Evolutionary conservation across 768 basidiomycete species (phyloP).

Genomic region (Suillus bovinus): DNA sequence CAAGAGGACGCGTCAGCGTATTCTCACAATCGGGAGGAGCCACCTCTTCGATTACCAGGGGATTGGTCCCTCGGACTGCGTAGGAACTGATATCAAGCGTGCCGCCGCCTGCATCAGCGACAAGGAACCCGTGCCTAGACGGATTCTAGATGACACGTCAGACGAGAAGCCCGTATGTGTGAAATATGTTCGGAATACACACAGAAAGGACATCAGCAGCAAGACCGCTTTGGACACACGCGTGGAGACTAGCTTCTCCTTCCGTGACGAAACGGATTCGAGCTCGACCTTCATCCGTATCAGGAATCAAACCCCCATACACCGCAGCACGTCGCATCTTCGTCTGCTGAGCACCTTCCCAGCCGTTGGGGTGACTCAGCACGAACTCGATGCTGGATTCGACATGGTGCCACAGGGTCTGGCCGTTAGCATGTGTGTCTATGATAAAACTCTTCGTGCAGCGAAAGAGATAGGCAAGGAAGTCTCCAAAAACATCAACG

Average conservation of each 20-base stretch:
- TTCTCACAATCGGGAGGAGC: slow-evolving; percentile 77
- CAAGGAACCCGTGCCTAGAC: slow-evolving; percentile 74
- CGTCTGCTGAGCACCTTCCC: slow-evolving; percentile 76
- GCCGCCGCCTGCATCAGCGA: slow-evolving; percentile 81
- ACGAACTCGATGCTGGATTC: slow-evolving; percentile 74
- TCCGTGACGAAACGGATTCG: slow-evolving; percentile 81
- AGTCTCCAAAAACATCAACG: slow-evolving; percentile 79
- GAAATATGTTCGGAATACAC: slow-evolving; percentile 20
- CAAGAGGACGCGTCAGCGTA: not conserved
- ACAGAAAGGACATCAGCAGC: slow-evolving; percentile 79
- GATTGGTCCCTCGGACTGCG: slow-evolving; percentile 65
- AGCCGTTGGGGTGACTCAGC: slow-evolving; percentile 79
- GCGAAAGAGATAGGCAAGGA: slow-evolving; percentile 68
- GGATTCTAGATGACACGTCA: slow-evolving; percentile 49
- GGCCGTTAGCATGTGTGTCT: slow-evolving; percentile 82
- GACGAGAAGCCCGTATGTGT: slow-evolving; percentile 5
- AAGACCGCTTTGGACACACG: slow-evolving; percentile 75
- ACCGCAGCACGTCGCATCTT: slow-evolving; percentile 77
- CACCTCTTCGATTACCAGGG: slow-evolving; percentile 79
- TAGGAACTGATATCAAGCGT: slow-evolving; percentile 83
- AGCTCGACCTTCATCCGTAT: slow-evolving; percentile 70
- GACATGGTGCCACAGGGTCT: slow-evolving; percentile 66
- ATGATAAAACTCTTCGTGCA: slow-evolving; percentile 77
- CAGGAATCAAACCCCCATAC: slow-evolving; percentile 70
- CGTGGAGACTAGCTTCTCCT: slow-evolving; percentile 82